A percentile compares a stretch with the other conserved stretches of the same genome.
These are phyloP conservation scores for Limonomyces culmigenus DNA, from an alignment of 1,284 basidiomycete species.

Conservation along the genomic window DNA sequence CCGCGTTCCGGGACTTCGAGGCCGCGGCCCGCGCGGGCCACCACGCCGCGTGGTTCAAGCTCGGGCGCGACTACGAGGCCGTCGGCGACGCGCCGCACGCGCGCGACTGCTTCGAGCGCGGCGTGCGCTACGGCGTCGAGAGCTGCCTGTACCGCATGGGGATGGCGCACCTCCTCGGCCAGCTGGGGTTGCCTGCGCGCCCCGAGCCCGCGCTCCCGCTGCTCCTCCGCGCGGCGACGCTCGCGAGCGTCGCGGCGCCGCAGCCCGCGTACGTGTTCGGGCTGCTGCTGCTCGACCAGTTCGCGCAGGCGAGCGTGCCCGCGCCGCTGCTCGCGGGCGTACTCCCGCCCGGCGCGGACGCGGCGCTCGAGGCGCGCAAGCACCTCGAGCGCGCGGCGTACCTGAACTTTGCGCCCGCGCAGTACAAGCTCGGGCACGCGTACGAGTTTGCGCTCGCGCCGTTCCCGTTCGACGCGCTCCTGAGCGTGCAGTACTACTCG, in stretches of 20 bases:
- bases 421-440: constrained; percentile 85
- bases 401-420: constrained; percentile 75
- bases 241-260: constrained; percentile 49
- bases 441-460: constrained; percentile 84
- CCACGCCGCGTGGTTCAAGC: constrained; percentile 69
- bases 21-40: constrained; percentile 59
- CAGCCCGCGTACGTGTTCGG: constrained; percentile 69
- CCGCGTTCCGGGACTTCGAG: constrained; percentile 84
- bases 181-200: constrained; percentile 42
- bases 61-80: constrained; percentile 84
- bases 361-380: constrained; percentile 23
- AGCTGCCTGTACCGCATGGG: constrained; percentile 75
- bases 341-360: constrained; percentile 23
- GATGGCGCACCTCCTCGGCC: constrained; percentile 76
- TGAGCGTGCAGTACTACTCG: constrained; percentile 87
- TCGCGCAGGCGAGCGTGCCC: constrained; percentile 32
- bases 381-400: constrained; percentile 4
- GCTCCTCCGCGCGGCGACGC: constrained; percentile 51
- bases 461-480: constrained; percentile 76
- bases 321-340: constrained; percentile 26
- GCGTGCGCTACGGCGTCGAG: constrained; percentile 52
- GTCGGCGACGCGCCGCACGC: constrained; percentile 62
- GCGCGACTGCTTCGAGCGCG: constrained; percentile 71
- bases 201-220: constrained; percentile 39
- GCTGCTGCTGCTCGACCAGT: constrained; percentile 60